phyloP scores from a whole-genome alignment of 768 basidiomycete species.

The Boletus rex-veris region DNA sequence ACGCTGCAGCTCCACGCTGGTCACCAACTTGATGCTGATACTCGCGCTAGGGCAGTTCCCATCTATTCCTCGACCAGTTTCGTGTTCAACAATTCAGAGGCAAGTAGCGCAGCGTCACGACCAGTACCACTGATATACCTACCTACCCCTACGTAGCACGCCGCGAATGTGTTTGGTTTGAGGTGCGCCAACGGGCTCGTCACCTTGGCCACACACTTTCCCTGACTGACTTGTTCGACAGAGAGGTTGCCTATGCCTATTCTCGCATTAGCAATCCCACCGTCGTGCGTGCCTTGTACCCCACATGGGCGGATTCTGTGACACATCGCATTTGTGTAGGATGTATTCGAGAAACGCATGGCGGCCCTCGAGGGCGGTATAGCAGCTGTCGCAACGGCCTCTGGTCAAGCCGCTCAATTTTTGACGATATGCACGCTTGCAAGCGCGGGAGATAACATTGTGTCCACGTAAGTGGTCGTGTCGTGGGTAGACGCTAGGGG shows the following conservation, averaged over 20 bases:
- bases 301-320: not conserved
- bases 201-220: not conserved
- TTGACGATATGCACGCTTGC: constrained; percentile 62
- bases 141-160: constrained; percentile 5
- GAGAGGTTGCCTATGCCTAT: constrained; percentile 7
- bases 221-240: not conserved
- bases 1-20: constrained; percentile 80
- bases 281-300: constrained; percentile 5
- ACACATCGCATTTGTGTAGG: constrained; percentile 34
- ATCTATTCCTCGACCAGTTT: constrained; percentile 75
- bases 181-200: not conserved
- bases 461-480: constrained; percentile 54
- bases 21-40: constrained; percentile 55
- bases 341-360: constrained; percentile 76
- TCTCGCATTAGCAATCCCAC: constrained; percentile 23
- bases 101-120: constrained; percentile 27
- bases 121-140: too few species aligned
- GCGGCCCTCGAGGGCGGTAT: constrained; percentile 78
- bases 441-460: constrained; percentile 70
- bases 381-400: constrained; percentile 70
- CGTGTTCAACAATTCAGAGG: constrained; percentile 61
- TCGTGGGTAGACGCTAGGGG: constrained; percentile 29
- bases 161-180: constrained; percentile 12
- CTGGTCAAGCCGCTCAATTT: constrained; percentile 78
- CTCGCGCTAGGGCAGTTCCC: constrained; percentile 72